phyloP scores from a whole-genome alignment of 192 early-diverging fungal species.

The Mortierella alpina region DNA sequence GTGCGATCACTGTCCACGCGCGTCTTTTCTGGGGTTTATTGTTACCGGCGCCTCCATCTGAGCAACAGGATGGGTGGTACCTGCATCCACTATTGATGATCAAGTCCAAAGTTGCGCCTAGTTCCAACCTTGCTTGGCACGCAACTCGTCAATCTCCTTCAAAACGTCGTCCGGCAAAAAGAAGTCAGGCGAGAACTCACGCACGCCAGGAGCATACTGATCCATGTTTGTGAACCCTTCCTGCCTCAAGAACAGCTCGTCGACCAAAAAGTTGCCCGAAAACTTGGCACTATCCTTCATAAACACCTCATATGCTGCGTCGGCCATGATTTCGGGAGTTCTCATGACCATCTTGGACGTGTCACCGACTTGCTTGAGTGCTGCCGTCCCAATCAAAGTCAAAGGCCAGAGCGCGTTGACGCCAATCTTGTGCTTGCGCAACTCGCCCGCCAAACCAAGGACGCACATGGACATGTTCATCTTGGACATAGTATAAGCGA shows the following conservation, averaged over 20 bases:
- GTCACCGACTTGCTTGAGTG: constrained; percentile 62
- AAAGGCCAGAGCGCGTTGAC: constrained; percentile 79
- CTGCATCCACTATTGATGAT: not conserved
- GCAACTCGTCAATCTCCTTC: constrained; percentile 45
- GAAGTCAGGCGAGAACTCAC: constrained; percentile 72
- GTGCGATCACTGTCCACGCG: too few species aligned
- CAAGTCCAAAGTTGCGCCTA: too few species aligned
- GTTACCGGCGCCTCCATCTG: too few species aligned
- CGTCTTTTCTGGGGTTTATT: too few species aligned
- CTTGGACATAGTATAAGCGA: constrained; percentile 78
- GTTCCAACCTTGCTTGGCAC: constrained; percentile 48
- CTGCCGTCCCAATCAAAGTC: constrained; percentile 81
- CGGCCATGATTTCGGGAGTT: constrained; percentile 76
- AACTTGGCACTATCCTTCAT: constrained; percentile 64
- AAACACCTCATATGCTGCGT: constrained; percentile 75
- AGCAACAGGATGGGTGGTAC: too few species aligned
- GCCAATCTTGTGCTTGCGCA: constrained; percentile 70
- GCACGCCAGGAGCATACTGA: constrained; percentile 71
- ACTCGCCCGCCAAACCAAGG: constrained; percentile 78
- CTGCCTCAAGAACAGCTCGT: constrained; percentile 80
- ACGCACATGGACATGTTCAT: constrained; percentile 82
- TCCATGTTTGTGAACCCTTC: constrained; percentile 78
- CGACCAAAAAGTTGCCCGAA: constrained; percentile 81
- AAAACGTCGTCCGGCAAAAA: constrained; percentile 63
- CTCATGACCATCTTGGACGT: constrained; percentile 36